Evolutionary conservation across 2,329 filamentous ascomycete species (phyloP).

Genomic region (Leptographium procerum): DNA sequence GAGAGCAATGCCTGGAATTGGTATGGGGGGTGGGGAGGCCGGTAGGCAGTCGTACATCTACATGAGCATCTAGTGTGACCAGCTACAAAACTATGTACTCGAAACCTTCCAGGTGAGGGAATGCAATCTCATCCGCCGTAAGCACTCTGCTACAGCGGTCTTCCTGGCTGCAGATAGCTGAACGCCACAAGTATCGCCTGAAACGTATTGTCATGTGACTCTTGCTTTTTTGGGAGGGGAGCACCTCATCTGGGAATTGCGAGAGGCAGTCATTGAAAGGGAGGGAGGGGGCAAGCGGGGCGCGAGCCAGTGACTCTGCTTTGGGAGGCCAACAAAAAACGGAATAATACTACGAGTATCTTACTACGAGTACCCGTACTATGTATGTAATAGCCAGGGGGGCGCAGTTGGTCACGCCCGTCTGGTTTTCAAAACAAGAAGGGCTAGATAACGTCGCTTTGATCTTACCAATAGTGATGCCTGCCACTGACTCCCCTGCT

Average conservation of each 20-base stretch:
- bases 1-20: not conserved
- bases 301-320: not conserved
- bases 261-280: not conserved
- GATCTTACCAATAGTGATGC: not conserved
- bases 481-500: not conserved
- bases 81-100: not conserved
- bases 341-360: too few species aligned
- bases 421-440: not conserved
- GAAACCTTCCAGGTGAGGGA: not conserved
- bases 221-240: not conserved
- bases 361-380: too few species aligned
- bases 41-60: not conserved
- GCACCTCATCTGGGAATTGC: not conserved
- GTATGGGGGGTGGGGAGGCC: not conserved
- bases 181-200: not conserved
- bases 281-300: not conserved
- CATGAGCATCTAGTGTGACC: not conserved
- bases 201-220: not conserved
- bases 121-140: too few species aligned
- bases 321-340: not conserved
- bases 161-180: not conserved
- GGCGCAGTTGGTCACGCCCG: not conserved
- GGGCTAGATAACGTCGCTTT: not conserved
- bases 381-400: not conserved
- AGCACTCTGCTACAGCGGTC: not conserved